Evolutionary conservation across 495 filamentous ascomycete genomes (phyloP).

Genomic region (Xylaria castorea): DNA sequence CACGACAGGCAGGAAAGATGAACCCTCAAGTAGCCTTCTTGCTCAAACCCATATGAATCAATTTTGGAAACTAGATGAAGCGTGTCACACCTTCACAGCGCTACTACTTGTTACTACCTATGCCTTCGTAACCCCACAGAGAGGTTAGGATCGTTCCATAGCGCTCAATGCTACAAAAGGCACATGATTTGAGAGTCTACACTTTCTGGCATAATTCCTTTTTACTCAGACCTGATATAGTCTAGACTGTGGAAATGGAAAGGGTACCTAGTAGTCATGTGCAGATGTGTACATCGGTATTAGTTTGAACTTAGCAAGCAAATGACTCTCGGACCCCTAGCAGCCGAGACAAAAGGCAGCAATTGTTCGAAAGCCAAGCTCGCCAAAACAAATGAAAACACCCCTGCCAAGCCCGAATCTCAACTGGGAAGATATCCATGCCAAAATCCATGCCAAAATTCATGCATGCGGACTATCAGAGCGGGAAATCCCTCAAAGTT

Average conservation of each 20-base stretch:
- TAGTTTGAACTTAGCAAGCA: slow-evolving; percentile 4
- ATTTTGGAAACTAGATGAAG: background rate
- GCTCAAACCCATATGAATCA: background rate
- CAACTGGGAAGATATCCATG: slow-evolving; percentile 12
- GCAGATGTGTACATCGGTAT: slow-evolving; percentile 4
- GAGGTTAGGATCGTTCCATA: background rate
- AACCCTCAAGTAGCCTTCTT: background rate
- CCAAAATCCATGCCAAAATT: too few species aligned
- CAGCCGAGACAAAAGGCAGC: slow-evolving; percentile 1
- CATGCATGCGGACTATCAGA: slow-evolving; percentile 12
- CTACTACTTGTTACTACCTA: background rate
- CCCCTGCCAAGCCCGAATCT: slow-evolving; percentile 21
- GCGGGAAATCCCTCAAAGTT: slow-evolving; percentile 21
- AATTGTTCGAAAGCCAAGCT: background rate
- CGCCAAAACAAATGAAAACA: background rate
- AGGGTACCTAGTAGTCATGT: background rate
- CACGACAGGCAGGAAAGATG: background rate
- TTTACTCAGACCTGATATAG: background rate
- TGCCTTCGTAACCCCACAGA: background rate
- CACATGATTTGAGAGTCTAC: background rate
- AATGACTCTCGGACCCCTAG: slow-evolving; percentile 2
- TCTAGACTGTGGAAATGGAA: background rate
- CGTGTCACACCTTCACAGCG: background rate
- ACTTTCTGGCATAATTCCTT: background rate
- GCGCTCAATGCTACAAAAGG: background rate